Evolutionary conservation across 805 yeast species (phyloP).

Genomic region (Lipomyces chichibuensis): DNA sequence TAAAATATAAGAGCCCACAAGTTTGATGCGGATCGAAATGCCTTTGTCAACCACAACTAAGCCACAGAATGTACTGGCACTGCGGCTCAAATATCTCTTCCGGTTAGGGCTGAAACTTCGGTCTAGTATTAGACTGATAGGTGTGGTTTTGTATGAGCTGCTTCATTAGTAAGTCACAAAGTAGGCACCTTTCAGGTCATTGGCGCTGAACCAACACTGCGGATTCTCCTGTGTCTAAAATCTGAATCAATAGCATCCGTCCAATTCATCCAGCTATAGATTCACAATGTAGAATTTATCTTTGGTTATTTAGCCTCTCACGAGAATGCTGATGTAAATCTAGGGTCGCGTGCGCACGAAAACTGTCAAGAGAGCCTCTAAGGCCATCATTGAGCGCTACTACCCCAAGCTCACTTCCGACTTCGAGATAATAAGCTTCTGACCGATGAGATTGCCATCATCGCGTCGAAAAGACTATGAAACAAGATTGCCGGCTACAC

Average conservation of each 20-base stretch:
- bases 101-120: too few species aligned
- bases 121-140: too few species aligned
- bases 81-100: too few species aligned
- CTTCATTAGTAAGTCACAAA: not conserved
- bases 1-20: too few species aligned
- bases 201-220: too few species aligned
- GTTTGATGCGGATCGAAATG: too few species aligned
- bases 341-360: slow-evolving; percentile 99
- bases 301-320: not conserved
- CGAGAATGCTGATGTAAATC: not conserved
- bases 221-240: not conserved
- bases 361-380: slow-evolving; percentile 99
- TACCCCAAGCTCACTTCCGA: slow-evolving; percentile 99
- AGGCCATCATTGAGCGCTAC: slow-evolving; percentile 98
- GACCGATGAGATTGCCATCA: slow-evolving; percentile 96
- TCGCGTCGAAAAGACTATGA: slow-evolving; percentile 99
- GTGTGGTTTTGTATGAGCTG: not conserved
- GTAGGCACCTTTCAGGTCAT: not conserved
- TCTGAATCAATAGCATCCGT: not conserved
- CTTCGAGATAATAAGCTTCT: slow-evolving; percentile 99
- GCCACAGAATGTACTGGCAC: too few species aligned
- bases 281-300: slow-evolving; percentile 17
- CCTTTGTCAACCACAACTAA: too few species aligned
- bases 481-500: slow-evolving; percentile 99
- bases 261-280: not conserved